Evolutionary conservation across 345 rosid genomes (phyloP), one percentile per base, ranked within the genome.

Genomic region (Citrus maxima): DNA sequence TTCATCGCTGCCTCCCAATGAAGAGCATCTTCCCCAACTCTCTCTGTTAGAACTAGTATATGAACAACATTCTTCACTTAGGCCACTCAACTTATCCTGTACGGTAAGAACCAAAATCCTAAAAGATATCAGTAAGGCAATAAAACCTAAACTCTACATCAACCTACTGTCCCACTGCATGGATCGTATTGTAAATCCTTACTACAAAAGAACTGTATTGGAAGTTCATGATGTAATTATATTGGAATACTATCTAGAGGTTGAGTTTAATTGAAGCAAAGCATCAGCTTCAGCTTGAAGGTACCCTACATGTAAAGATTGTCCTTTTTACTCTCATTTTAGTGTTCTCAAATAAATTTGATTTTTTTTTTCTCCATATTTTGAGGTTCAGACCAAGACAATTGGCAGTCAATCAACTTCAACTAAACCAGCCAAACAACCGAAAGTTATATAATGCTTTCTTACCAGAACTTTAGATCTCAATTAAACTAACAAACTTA

Each of bases 21-120:
- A 94, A 73, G 97, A 94, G 89, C 99, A 96, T 86, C 98, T 87
- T 74, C 98, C 99, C 99, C 99, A 96, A 82, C 99, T 96, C 87
- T 92, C 98, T 83, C 98, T 88, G 83, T 88, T 94, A n/a, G 98
- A 96, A 90, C 99, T 94, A 64, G 94, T 93, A 76, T 89, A 89
- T 3, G 97, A 96, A 82, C 96, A 92, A 68, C 94, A 92, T 71
- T 96, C 97, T 69, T 93, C 97, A 59, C 78, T 86, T 74, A 76
- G 89, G 56, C 77, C 90, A 85, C 83, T 70, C 74, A 80, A 80
- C 79, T 90, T 89, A 73, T 89, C 97, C 98, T 96, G 90, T 58
- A 60, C 73, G 54, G 46, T 59, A 54, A 68, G 19, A 46, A 62
- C 77, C 56, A 55, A 62, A 18, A 22, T 51, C 72, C 35, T 51